phyloP scores from a whole-genome alignment of 345 rosid species.

The Geranium brycei region DNA sequence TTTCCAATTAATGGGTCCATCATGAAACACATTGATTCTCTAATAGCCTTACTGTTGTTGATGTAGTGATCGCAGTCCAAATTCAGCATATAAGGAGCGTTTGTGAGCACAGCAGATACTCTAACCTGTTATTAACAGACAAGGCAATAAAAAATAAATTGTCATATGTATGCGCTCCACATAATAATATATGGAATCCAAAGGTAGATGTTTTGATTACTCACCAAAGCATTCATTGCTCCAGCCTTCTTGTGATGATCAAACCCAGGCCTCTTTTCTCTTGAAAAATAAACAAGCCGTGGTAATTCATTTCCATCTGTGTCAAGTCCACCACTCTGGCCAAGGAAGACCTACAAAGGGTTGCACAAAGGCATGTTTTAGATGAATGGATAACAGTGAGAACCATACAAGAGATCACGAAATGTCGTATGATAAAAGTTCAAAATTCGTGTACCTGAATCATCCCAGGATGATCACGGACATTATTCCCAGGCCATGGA shows the following conservation, averaged over 20 bases:
- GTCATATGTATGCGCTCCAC: too few species aligned
- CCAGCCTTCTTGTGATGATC: constrained; percentile 52
- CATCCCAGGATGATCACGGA: constrained; percentile 58
- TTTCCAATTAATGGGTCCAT: constrained; percentile 45
- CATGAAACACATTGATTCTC: constrained; percentile 49
- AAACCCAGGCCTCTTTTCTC: constrained; percentile 44
- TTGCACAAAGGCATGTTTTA: too few species aligned
- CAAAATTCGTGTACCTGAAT: constrained; percentile 32
- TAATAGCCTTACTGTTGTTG: constrained; percentile 45
- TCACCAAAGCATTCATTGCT: constrained; percentile 52
- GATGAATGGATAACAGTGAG: too few species aligned
- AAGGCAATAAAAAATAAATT: too few species aligned
- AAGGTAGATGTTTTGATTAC: constrained; percentile 3
- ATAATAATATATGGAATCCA: too few species aligned
- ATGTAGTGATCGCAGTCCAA: constrained; percentile 48
- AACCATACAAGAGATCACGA: too few species aligned
- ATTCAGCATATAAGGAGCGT: constrained; percentile 44
- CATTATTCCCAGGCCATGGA: constrained; percentile 65
- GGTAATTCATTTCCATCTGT: constrained; percentile 44
- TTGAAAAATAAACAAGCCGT: constrained; percentile 41
- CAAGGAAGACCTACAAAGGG: constrained; percentile 32
- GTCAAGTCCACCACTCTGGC: constrained; percentile 46
- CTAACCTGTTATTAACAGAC: constrained; percentile 26
- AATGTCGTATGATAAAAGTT: too few species aligned
- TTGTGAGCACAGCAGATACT: constrained; percentile 47